Evolutionary conservation across 345 rosid species (phyloP), one percentile per base, ranked within the genome.

Genomic region (Linum trigynum): DNA sequence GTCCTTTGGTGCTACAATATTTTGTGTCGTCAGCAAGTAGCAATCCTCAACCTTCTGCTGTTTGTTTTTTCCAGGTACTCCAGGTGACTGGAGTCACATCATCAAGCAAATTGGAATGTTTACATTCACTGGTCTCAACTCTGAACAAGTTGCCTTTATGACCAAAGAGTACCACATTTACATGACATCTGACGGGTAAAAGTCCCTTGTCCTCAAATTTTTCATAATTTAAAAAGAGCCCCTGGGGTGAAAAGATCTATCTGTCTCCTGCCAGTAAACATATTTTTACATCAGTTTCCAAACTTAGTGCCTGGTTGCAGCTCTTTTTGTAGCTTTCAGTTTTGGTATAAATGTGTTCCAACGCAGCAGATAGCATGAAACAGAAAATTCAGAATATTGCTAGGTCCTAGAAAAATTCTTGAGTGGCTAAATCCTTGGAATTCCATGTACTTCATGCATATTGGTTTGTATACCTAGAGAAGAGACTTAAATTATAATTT

Each of bases 31-130:
- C 9, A 38, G 59, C 32, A 51, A 38, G 40, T 16, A 36, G 40
- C 36, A 38, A 67, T 16, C 48, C 11, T 6, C 15, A 50, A 38
- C n/a, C 14, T 36, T 2, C 14, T 42, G 32, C 5, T 63, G n/a
- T 36, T 1, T 56, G 9, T 7, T 12, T 51, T 45, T 32, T 65
- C 61, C 82, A 86, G 90, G 86, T 39, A 83, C 88, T 15, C 84
- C 84, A 36, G 96, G 96, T 72, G 88, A 86, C 66, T 89, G 92
- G 96, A 84, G 79, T 78, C 96, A 89, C 81, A 80, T 86, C 65
- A 73, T 75, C 57, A 82, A 81, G 72, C 92, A 86, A 78, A 84
- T 89, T n/a, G 89, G 92, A 65, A 85, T 89, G 96, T 89, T 83
- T 69, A 82, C 89, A 14, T 86, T 86, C 84, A 77, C 89, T 14